Evolutionary conservation across 345 rosid genomes (phyloP).

Genomic region (sweet orange (Citrus sinensis)): DVS_A1.0 CM039161.1:4573501-4574000

Average conservation of each 20-base stretch:
- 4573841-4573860: background rate
- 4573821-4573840: constrained; percentile 15
- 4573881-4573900: background rate
- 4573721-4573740: background rate
- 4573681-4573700: background rate
- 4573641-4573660: background rate
- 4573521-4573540: too few relatives aligned
- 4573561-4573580: too few relatives aligned
- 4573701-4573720: constrained; percentile 10
- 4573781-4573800: background rate
- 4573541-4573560: too few relatives aligned
- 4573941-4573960: background rate
- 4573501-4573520: too few relatives aligned
- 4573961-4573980: background rate
- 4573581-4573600: too few relatives aligned
- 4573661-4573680: background rate
- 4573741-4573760: constrained; percentile 11
- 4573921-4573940: too few relatives aligned
- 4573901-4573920: background rate
- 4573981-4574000: background rate
- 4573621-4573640: too few relatives aligned
- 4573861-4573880: constrained; percentile 1
- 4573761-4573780: background rate
- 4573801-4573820: background rate
- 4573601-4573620: too few relatives aligned